Conservation (phyloP, 805 yeast genomes). For the Myxozyma udenii region DNA sequence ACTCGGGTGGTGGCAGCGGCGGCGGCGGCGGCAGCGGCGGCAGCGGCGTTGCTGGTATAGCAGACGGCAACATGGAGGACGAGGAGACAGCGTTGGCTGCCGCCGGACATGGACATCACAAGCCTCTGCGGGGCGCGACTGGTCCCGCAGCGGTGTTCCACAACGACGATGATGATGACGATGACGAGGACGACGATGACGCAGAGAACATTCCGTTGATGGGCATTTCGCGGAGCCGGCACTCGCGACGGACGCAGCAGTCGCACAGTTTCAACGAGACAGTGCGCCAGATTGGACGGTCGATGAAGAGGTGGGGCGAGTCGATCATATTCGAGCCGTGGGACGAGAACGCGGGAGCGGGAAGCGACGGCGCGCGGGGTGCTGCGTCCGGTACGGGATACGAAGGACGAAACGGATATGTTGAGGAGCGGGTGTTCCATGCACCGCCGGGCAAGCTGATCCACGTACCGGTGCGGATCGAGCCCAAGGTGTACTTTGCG, state of each 20-base stretch:
- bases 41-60: constrained; percentile 39
- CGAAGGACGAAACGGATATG: not conserved
- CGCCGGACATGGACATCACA: not conserved
- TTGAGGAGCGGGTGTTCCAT: constrained; percentile 19
- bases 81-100: constrained; percentile 34
- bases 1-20: not conserved
- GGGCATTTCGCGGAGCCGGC: constrained; percentile 18
- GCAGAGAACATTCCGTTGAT: constrained; percentile 32
- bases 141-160: not conserved
- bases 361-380: not conserved
- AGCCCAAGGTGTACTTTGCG: constrained; percentile 98
- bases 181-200: constrained; percentile 30
- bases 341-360: not conserved
- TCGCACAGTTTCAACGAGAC: constrained; percentile 19
- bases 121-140: too few species aligned
- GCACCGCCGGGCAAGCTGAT: constrained; percentile 76
- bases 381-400: not conserved
- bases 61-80: constrained; percentile 33
- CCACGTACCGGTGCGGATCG: constrained; percentile 91
- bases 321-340: constrained; percentile 17
- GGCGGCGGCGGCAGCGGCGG: not conserved
- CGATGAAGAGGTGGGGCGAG: constrained; percentile 18
- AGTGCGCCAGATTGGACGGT: constrained; percentile 10
- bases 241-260: constrained; percentile 10
- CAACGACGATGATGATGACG: constrained; percentile 4